Evolutionary conservation across 129 eudicot species (phyloP).

Genomic region (Arctium lappa): DNA sequence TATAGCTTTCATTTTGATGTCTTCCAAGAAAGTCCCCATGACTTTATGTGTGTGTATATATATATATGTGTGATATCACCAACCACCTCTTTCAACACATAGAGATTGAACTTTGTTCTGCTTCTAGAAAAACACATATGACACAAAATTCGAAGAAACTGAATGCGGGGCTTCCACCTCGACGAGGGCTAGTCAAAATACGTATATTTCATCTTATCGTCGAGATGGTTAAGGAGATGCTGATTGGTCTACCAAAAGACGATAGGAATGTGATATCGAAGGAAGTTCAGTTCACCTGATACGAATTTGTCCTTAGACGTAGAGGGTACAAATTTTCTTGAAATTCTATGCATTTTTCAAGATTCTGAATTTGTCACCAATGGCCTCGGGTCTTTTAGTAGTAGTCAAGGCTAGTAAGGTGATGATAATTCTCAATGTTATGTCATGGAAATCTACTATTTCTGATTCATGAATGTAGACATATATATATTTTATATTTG

Average conservation of each 20-base stretch:
- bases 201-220: conserved; percentile 15
- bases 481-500: neutral
- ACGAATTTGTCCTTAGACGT: neutral
- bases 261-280: neutral
- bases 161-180: conserved; percentile 22
- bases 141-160: conserved; percentile 12
- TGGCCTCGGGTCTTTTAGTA: neutral
- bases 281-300: neutral
- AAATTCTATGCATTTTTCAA: conserved; percentile 2
- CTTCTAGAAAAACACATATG: neutral
- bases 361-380: neutral
- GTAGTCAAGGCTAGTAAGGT: neutral
- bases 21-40: conserved; percentile 19
- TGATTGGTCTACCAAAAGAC: neutral
- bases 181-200: conserved; percentile 23
- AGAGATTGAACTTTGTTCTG: neutral
- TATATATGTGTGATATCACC: conserved; percentile 10
- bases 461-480: neutral
- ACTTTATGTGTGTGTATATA: neutral
- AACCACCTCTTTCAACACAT: conserved; percentile 13
- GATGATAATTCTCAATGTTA: neutral
- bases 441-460: neutral
- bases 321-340: neutral
- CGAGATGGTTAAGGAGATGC: conserved; percentile 6
- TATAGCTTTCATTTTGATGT: neutral